A percentile compares a stretch with the other conserved stretches of the same genome.
These are phyloP conservation scores for Cryptococcus sp. DNA, from an alignment of 1,284 basidiomycete species.

Conservation along the genomic window DNA sequence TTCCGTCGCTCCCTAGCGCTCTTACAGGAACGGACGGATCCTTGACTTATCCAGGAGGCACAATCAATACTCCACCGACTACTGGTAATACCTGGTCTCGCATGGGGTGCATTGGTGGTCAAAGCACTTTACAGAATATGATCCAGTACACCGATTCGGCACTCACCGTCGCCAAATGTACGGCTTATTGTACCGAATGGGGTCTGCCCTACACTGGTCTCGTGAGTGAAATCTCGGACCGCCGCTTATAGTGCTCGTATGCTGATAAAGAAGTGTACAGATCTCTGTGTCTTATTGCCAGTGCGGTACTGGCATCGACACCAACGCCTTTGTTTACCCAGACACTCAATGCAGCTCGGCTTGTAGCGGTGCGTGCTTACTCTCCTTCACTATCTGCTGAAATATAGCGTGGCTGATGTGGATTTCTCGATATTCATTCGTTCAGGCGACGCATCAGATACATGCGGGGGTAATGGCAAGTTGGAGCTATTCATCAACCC, in stretches of 20 bases:
- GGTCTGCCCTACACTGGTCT: conserved; percentile 12
- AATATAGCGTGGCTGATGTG: not conserved
- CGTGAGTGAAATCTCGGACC: not conserved
- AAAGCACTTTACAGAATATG: conserved; percentile 7
- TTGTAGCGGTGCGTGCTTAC: conserved; percentile 31
- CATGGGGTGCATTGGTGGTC: conserved; percentile 28
- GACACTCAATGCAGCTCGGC: conserved; percentile 23
- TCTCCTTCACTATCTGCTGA: not conserved
- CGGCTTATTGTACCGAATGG: conserved; percentile 12
- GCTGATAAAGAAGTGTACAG: conserved; percentile 2
- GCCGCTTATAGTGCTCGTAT: conserved; percentile 6
- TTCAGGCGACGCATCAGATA: conserved; percentile 27
- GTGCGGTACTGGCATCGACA: conserved; percentile 26
- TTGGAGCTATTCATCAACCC: conserved; percentile 12
- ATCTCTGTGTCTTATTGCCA: conserved; percentile 13
- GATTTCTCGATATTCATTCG: conserved; percentile 8
- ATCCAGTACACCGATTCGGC: conserved; percentile 18
- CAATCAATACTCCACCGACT: conserved; percentile 16
- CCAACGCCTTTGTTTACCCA: conserved; percentile 16
- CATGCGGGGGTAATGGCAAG: conserved; percentile 31
- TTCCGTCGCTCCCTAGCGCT: conserved; percentile 19
- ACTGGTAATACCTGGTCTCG: conserved; percentile 29
- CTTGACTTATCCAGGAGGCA: conserved; percentile 5
- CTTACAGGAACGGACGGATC: conserved; percentile 31
- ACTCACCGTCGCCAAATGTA: conserved; percentile 21